Percentiles rank a stretch among this genome's conserved stretches.
Conservation (phyloP, 768 basidiomycete species). For the Boletellus ananas region DNA sequence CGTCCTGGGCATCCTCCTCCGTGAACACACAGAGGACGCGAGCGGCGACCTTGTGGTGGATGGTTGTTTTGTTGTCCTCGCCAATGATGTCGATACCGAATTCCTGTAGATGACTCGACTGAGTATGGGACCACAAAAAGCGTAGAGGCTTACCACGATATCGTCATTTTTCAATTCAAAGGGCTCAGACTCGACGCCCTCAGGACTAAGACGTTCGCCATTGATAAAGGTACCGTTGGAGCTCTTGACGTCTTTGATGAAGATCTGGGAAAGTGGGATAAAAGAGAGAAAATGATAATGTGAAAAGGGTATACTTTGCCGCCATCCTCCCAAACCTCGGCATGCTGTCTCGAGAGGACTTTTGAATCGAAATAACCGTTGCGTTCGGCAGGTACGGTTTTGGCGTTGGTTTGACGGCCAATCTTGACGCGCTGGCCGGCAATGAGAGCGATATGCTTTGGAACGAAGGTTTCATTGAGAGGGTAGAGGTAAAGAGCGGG, state of each 20-base stretch:
- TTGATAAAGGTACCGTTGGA: constrained; percentile 99
- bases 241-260: constrained; percentile 96
- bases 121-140: constrained; percentile 4
- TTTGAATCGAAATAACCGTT: constrained; percentile 99
- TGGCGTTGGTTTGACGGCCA: constrained; percentile 92
- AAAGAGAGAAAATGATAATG: constrained; percentile 3
- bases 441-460: constrained; percentile 86
- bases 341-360: constrained; percentile 89
- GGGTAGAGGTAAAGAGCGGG: constrained; percentile 76
- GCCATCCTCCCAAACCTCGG: constrained; percentile 95
- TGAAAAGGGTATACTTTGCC: constrained; percentile 59
- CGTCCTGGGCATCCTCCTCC: constrained; percentile 78
- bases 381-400: constrained; percentile 87
- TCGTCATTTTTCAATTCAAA: constrained; percentile 94
- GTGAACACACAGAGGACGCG: constrained; percentile 86
- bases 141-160: constrained; percentile 69
- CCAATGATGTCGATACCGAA: constrained; percentile 99
- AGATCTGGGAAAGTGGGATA: constrained; percentile 57
- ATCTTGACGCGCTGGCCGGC: constrained; percentile 75
- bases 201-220: constrained; percentile 83
- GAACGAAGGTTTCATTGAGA: constrained; percentile 89
- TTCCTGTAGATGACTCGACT: constrained; percentile 53
- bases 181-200: constrained; percentile 88
- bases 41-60: constrained; percentile 98
- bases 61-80: constrained; percentile 96